phyloP scores from a whole-genome alignment of 768 basidiomycete species.

The Suillus sp. region DNA sequence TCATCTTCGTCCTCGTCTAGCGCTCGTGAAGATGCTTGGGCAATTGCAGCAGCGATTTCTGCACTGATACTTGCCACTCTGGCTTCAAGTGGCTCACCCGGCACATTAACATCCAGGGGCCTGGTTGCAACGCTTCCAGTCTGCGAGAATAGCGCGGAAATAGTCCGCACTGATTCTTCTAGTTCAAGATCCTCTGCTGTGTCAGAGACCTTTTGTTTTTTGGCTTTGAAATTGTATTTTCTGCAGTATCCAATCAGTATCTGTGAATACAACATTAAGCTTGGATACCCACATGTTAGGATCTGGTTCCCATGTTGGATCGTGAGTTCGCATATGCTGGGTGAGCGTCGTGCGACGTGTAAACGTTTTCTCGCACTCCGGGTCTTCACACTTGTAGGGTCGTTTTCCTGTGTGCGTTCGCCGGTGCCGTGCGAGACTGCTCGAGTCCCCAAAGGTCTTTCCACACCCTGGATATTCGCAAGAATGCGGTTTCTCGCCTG shows the following conservation, averaged over 20 bases:
- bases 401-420: slow-evolving; percentile 87
- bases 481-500: slow-evolving; percentile 89
- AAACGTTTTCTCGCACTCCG: slow-evolving; percentile 84
- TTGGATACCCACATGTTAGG: slow-evolving; percentile 65
- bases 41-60: slow-evolving; percentile 79
- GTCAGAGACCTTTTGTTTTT: slow-evolving; percentile 54
- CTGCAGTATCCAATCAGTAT: slow-evolving; percentile 39
- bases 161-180: slow-evolving; percentile 73
- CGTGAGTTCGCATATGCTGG: slow-evolving; percentile 86
- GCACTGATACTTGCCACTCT: slow-evolving; percentile 78
- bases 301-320: slow-evolving; percentile 83
- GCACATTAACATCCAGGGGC: slow-evolving; percentile 32
- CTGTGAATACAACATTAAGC: slow-evolving; percentile 13
- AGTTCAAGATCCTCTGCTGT: slow-evolving; percentile 61
- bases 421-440: slow-evolving; percentile 88
- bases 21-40: slow-evolving; percentile 66
- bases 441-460: slow-evolving; percentile 90
- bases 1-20: slow-evolving; percentile 59
- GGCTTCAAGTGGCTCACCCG: slow-evolving; percentile 53
- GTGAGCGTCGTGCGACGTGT: slow-evolving; percentile 84
- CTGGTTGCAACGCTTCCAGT: slow-evolving; percentile 40
- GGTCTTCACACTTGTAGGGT: slow-evolving; percentile 84
- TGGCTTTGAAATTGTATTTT: slow-evolving; percentile 79
- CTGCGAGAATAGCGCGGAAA: slow-evolving; percentile 66
- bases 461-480: slow-evolving; percentile 89